These are phyloP conservation scores for Fusarium sambucinum DNA, from an alignment of 2,329 filamentous ascomycete species.

Conservation along the genomic window DNA sequence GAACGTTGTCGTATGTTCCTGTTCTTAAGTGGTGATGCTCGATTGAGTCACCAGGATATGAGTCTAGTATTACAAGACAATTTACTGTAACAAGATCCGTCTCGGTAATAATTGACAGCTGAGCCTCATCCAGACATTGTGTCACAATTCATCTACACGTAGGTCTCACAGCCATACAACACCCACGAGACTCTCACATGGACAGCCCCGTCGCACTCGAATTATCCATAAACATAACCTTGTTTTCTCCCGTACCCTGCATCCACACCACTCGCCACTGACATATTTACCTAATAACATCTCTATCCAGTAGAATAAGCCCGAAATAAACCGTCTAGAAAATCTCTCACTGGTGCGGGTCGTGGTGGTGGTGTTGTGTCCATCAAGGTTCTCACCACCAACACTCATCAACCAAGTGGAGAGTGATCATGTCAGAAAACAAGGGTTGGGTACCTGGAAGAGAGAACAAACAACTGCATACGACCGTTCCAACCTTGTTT, in stretches of 20 bases:
- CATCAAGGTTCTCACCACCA: conserved; percentile 45
- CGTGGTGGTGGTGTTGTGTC: conserved; percentile 3
- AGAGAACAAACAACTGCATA: background rate
- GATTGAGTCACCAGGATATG: background rate
- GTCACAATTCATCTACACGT: background rate
- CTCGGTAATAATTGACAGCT: background rate
- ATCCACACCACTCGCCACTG: background rate
- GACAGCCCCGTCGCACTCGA: conserved; percentile 4
- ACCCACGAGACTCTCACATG: background rate
- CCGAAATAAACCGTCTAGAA: conserved; percentile 5
- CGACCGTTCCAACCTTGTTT: conserved; percentile 21
- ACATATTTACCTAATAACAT: background rate
- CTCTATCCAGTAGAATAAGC: background rate
- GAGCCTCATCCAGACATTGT: background rate
- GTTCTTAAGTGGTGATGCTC: fast-evolving
- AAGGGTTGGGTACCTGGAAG: background rate
- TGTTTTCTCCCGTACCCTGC: conserved; percentile 14
- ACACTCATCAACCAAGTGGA: conserved; percentile 13
- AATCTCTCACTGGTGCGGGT: conserved; percentile 20
- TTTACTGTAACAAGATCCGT: background rate
- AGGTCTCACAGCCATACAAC: too few species aligned
- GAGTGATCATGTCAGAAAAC: background rate
- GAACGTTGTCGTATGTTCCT: background rate
- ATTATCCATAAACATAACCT: conserved; percentile 40
- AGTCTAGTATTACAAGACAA: too few species aligned